A percentile compares a stretch with the other conserved stretches of the same genome.
Conservation (phyloP, 2,329 filamentous ascomycete genomes). For the Paracoccidioides brasiliensis region DNA sequence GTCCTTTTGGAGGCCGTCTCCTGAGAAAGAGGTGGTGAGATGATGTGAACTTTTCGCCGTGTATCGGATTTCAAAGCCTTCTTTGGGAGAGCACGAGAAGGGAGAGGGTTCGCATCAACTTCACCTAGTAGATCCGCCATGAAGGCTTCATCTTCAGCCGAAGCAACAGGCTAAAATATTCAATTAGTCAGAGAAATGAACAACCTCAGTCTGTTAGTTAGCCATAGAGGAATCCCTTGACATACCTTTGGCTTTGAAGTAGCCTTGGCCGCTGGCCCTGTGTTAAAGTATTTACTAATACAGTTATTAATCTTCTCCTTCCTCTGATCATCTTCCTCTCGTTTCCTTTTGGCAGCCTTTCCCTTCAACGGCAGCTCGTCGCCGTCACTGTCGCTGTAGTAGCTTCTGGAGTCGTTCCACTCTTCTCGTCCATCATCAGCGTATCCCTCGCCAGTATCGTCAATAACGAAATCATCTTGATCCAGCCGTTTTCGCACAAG, state of each 20-base stretch:
- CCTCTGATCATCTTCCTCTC: slow-evolving; percentile 73
- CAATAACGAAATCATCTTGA: slow-evolving; percentile 93
- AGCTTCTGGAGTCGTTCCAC: slow-evolving; percentile 59
- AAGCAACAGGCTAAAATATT: slow-evolving; percentile 51
- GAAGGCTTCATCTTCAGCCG: slow-evolving; percentile 80
- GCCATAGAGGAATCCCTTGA: background rate
- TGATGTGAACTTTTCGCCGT: slow-evolving; percentile 62
- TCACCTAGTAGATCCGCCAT: slow-evolving; percentile 73
- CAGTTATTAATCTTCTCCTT: slow-evolving; percentile 78
- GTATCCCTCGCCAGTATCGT: slow-evolving; percentile 90
- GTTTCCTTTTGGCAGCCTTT: slow-evolving; percentile 65
- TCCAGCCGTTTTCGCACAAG: slow-evolving; percentile 80
- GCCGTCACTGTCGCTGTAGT: slow-evolving; percentile 59
- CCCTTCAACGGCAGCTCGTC: slow-evolving; percentile 53
- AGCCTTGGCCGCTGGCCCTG: slow-evolving; percentile 48
- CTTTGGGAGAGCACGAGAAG: slow-evolving; percentile 41
- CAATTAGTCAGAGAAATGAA: slow-evolving; percentile 11
- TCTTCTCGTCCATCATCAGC: slow-evolving; percentile 90
- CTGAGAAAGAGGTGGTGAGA: slow-evolving; percentile 58
- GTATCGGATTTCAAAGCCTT: slow-evolving; percentile 59
- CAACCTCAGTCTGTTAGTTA: background rate
- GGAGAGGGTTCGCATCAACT: slow-evolving; percentile 64
- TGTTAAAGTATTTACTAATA: slow-evolving; percentile 90
- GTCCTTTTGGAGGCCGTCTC: slow-evolving; percentile 41
- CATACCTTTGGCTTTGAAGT: slow-evolving; percentile 69